phyloP scores from a whole-genome alignment of 768 basidiomycete species.

The Boletus insuetus region DNA sequence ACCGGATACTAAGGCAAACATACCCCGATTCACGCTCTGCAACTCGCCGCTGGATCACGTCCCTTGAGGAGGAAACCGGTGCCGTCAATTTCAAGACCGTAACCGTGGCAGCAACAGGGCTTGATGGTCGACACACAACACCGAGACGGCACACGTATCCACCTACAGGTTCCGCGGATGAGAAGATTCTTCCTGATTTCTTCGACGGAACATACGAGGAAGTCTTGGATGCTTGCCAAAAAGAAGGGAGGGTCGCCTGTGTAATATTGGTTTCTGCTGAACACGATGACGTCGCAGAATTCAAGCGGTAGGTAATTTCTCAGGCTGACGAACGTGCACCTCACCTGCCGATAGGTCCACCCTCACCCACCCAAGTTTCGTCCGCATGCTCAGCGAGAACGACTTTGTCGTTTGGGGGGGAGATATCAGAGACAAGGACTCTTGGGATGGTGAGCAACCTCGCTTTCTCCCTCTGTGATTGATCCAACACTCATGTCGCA shows the following conservation, averaged over 20 bases:
- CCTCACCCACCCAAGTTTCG: conserved; percentile 69
- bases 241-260: conserved; percentile 71
- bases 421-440: conserved; percentile 79
- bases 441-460: conserved; percentile 61
- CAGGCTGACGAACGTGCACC: neutral
- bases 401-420: conserved; percentile 89
- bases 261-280: conserved; percentile 84
- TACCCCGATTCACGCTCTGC: conserved; percentile 47
- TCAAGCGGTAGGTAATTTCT: conserved; percentile 62
- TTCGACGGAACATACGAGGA: conserved; percentile 78
- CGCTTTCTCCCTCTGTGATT: neutral
- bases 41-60: conserved; percentile 73
- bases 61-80: conserved; percentile 84
- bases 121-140: conserved; percentile 45
- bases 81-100: conserved; percentile 54
- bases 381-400: conserved; percentile 68
- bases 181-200: conserved; percentile 75
- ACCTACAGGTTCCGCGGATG: conserved; percentile 30
- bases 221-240: conserved; percentile 66
- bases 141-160: conserved; percentile 32
- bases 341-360: conserved; percentile 49
- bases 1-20: conserved; percentile 38
- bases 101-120: conserved; percentile 35
- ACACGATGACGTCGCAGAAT: conserved; percentile 85
- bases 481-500: neutral